Conservation (phyloP, 306 rosid species). For the Quercus berberidifolia region DNA sequence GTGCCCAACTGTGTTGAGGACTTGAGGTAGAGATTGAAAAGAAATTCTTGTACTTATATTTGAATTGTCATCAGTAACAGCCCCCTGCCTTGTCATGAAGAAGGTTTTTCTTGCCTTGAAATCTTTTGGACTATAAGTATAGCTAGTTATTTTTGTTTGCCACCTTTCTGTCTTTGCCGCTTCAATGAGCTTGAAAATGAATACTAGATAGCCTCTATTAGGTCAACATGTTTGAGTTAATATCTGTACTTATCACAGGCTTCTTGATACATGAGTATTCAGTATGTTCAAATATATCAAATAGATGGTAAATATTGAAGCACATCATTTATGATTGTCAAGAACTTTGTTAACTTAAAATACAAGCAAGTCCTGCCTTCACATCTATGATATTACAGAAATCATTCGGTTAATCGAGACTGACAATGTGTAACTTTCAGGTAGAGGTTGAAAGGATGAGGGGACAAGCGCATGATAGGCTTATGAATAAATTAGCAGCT, state of each 20-base stretch:
- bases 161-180: no score
- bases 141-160: no score
- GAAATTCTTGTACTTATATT: no score
- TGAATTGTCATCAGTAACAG: no score
- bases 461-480: constrained; percentile 71
- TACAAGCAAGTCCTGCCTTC: not conserved
- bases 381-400: not conserved
- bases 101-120: no score
- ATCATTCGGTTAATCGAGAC: not conserved
- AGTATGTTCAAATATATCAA: not conserved
- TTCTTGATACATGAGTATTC: not conserved
- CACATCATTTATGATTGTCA: not conserved
- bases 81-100: no score
- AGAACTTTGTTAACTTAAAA: not conserved
- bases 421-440: constrained; percentile 37
- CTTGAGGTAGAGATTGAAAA: not conserved
- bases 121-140: no score
- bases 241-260: not conserved
- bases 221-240: not conserved
- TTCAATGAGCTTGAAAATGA: no score
- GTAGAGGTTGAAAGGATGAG: constrained; percentile 83
- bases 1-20: not conserved
- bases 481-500: constrained; percentile 75
- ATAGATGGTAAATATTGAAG: no score
- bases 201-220: not conserved